Evolutionary conservation across 1,284 basidiomycete species (phyloP).

Genomic region (Marasmius oreades): DNA sequence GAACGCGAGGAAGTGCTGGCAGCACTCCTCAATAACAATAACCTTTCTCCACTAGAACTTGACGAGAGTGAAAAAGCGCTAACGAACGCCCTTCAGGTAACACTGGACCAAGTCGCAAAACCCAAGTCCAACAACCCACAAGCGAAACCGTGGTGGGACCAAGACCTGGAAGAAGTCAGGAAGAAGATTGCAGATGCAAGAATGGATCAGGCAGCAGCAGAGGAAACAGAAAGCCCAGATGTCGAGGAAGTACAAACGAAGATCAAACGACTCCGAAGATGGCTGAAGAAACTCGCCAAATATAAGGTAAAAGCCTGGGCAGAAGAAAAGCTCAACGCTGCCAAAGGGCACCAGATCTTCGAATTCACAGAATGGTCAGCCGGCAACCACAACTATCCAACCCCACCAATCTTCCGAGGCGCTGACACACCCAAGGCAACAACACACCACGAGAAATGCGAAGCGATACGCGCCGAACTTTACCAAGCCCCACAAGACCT

Average conservation of each 20-base stretch:
- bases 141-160: conserved; percentile 16
- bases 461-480: conserved; percentile 20
- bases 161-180: conserved; percentile 5
- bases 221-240: not conserved
- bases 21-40: not conserved
- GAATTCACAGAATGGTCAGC: conserved; percentile 16
- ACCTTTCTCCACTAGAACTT: not conserved
- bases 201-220: not conserved
- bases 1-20: not conserved
- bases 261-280: conserved; percentile 10
- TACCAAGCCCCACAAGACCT: conserved; percentile 21
- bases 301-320: too few relatives aligned
- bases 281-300: conserved; percentile 9
- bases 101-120: not conserved
- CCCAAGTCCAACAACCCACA: not conserved
- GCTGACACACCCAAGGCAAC: conserved; percentile 4
- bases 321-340: too few relatives aligned
- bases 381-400: conserved; percentile 17
- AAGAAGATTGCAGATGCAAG: conserved; percentile 3
- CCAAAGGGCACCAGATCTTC: conserved; percentile 17
- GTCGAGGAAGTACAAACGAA: conserved; percentile 4
- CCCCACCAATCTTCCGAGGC: conserved; percentile 13
- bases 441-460: conserved; percentile 21
- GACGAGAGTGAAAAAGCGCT: not conserved
- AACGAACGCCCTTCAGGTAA: not conserved